phyloP scores from a whole-genome alignment of 768 basidiomycete species.

The Neoboletus brunneissimus region DNA sequence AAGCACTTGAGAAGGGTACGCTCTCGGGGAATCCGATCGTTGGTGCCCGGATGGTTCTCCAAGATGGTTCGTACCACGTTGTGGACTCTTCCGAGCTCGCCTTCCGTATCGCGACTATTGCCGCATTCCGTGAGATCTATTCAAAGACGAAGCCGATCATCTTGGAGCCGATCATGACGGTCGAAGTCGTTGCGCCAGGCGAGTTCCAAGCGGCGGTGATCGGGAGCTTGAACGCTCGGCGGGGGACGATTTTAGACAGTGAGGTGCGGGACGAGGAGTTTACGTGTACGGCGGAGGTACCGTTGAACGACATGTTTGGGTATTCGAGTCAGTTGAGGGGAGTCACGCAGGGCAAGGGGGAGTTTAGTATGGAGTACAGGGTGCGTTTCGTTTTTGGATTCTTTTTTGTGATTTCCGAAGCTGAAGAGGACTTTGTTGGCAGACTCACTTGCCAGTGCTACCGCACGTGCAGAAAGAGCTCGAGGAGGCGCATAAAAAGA shows the following conservation, averaged over 20 bases:
- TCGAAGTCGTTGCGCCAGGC: conserved; percentile 92
- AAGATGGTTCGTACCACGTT: conserved; percentile 89
- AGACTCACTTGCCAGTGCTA: conserved; percentile 82
- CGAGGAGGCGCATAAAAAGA: conserved; percentile 82
- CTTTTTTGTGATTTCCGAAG: neutral
- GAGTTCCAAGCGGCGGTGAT: conserved; percentile 98
- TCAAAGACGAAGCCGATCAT: conserved; percentile 73
- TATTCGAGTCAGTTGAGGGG: conserved; percentile 93
- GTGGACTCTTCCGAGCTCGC: conserved; percentile 97
- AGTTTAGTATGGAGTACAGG: conserved; percentile 81
- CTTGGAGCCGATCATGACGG: conserved; percentile 97
- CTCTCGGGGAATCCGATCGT: conserved; percentile 86
- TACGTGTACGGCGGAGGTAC: conserved; percentile 85
- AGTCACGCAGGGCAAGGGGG: conserved; percentile 94
- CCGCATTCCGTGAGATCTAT: conserved; percentile 92
- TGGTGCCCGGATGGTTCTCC: conserved; percentile 81
- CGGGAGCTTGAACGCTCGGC: conserved; percentile 87
- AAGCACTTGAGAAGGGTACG: conserved; percentile 88
- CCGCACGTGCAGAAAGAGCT: conserved; percentile 87
- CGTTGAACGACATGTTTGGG: conserved; percentile 97
- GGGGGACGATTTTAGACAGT: conserved; percentile 92
- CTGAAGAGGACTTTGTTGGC: neutral
- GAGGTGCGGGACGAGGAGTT: conserved; percentile 98
- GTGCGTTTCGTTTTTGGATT: conserved; percentile 34
- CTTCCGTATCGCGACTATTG: conserved; percentile 86